A percentile compares a stretch with the other conserved stretches of the same genome.
phyloP scores from a whole-genome alignment of 176 grass and related monocot genomes.

The Zea luxurians region DNA sequence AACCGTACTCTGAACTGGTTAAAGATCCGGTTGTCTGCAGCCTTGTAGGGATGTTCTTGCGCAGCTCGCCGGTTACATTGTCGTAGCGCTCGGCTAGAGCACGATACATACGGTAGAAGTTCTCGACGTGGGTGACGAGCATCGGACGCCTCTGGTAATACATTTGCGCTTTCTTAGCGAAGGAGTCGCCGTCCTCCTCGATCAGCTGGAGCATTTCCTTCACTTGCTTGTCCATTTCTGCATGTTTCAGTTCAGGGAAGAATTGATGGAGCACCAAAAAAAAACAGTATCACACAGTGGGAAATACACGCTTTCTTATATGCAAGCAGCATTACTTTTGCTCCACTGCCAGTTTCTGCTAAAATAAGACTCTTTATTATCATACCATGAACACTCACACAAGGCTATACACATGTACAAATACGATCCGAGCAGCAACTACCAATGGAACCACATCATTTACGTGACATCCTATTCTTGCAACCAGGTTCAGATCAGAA shows the following conservation, averaged over 20 bases:
- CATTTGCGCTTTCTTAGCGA: constrained; percentile 77
- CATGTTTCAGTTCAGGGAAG: constrained; percentile 38
- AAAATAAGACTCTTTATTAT: background rate
- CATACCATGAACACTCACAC: background rate
- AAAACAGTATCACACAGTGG: background rate
- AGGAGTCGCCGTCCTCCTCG: constrained; percentile 64
- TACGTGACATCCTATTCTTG: constrained; percentile 14
- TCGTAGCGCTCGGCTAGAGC: constrained; percentile 73
- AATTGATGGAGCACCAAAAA: constrained; percentile 6
- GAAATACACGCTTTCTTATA: background rate
- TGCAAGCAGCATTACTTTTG: background rate
- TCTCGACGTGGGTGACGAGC: constrained; percentile 60
- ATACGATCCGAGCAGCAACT: constrained; percentile 1
- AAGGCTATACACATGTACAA: background rate
- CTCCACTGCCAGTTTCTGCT: background rate
- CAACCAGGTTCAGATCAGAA: background rate
- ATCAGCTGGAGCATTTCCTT: constrained; percentile 79
- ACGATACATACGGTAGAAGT: constrained; percentile 75
- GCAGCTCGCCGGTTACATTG: constrained; percentile 68
- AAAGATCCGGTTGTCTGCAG: constrained; percentile 49
- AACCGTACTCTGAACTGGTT: constrained; percentile 48
- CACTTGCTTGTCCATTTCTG: constrained; percentile 74
- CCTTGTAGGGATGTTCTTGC: constrained; percentile 63
- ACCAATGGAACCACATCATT: background rate
- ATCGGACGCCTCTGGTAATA: constrained; percentile 71